A percentile compares a stretch with the other conserved stretches of the same genome.
phyloP scores from a whole-genome alignment of 2,329 filamentous ascomycete species.

The Pseudogymnoascus sp. region DNA sequence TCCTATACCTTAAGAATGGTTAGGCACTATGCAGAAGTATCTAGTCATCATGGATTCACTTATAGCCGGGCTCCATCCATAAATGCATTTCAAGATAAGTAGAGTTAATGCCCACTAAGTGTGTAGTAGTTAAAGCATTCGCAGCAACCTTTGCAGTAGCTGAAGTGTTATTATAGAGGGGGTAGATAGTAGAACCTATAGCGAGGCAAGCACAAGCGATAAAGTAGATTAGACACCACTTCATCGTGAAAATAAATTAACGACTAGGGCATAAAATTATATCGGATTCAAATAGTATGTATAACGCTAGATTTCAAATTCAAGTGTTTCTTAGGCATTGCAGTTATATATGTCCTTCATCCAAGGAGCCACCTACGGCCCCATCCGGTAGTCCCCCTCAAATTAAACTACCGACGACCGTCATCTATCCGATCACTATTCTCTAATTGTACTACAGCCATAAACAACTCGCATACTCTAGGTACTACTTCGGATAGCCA shows the following conservation, averaged over 20 bases:
- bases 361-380: not conserved
- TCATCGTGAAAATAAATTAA: not conserved
- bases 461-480: too few relatives aligned
- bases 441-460: not conserved
- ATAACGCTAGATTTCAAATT: not conserved
- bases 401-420: not conserved
- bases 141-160: not conserved
- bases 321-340: not conserved
- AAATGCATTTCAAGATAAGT: not conserved
- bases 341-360: not conserved
- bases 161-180: not conserved
- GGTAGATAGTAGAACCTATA: not conserved
- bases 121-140: not conserved
- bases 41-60: not conserved
- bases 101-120: not conserved
- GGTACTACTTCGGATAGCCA: not conserved
- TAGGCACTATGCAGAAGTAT: not conserved
- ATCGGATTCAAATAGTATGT: not conserved
- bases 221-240: not conserved
- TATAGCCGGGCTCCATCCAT: not conserved
- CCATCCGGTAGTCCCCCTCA: not conserved
- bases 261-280: not conserved
- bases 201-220: not conserved
- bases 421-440: not conserved
- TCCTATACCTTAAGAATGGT: not conserved